A percentile compares a stretch with the other conserved stretches of the same genome.
Conservation (phyloP, 805 yeast genomes). For the Yamadazyma philogaea region DNA sequence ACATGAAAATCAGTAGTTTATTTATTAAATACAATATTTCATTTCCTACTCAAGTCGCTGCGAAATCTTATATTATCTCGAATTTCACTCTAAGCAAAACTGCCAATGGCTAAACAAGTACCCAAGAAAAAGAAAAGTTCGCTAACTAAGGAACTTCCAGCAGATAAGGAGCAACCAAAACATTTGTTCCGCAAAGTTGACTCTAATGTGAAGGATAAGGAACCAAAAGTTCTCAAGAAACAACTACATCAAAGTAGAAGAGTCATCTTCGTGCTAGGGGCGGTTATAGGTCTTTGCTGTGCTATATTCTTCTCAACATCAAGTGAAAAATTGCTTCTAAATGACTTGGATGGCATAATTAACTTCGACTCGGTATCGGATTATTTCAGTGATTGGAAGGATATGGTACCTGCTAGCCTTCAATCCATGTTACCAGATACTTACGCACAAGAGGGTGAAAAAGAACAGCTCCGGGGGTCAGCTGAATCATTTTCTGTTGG, state of each 20-base stretch:
- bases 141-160: conserved; percentile 10
- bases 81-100: too few species aligned
- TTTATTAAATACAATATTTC: neutral
- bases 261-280: conserved; percentile 64
- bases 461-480: conserved; percentile 44
- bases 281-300: conserved; percentile 61
- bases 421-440: conserved; percentile 57
- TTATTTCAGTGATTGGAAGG: conserved; percentile 62
- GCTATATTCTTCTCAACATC: conserved; percentile 57
- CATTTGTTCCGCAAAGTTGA: conserved; percentile 41
- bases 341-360: conserved; percentile 49
- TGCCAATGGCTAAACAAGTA: conserved; percentile 15
- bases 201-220: conserved; percentile 7
- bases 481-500: conserved; percentile 92
- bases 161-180: neutral
- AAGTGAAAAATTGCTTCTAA: conserved; percentile 35
- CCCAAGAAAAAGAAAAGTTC: conserved; percentile 3
- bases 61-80: conserved; percentile 1
- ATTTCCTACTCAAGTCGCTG: neutral
- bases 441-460: conserved; percentile 32
- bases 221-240: conserved; percentile 18
- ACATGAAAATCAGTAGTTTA: too few species aligned
- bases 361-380: conserved; percentile 57
- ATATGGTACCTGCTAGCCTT: conserved; percentile 63
- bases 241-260: conserved; percentile 50